Evolutionary conservation across 768 basidiomycete genomes (phyloP), one percentile per base, ranked within the genome.

Genomic region (Collybiopsis luxurians): DNA sequence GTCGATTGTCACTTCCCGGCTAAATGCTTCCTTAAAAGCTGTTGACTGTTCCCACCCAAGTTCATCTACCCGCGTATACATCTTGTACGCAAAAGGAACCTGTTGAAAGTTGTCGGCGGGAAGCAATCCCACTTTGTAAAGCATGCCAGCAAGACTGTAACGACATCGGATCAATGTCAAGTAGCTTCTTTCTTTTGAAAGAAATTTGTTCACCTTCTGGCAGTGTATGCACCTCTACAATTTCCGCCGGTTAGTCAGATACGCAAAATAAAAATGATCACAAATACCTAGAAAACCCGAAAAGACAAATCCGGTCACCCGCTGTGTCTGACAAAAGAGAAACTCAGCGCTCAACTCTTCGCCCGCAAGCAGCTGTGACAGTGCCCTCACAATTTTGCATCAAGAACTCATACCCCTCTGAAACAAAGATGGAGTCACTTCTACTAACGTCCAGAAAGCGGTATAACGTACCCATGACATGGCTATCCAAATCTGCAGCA

Each of bases 141-240:
- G 47, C 73, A 73, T 72, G 15, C 69, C 71, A 0, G 72, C 70
- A 30, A 70, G 64, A 27, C 55, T 50, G 9, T 21, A 1, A 3
- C 0, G 4, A n/a, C n/a, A 7, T 10, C 47, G 19, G 4, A 28
- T 31, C n/a, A 23, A 23, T 42, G 17, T 23, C 12, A 9, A 19
- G 11, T 19, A 9, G 24, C 12, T 26, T 1, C 15, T 21, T 9
- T 24, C 7, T 17, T 30, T 9, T 17, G 31, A 55, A 7, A 45
- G 13, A 11, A 7, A n/a, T 42, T 43, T 1, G 6, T 17, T 42
- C 53, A 77, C 79, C 73, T 82, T 78, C 86, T 73, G 3, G 85
- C 84, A 2, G 84, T 84, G 64, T 83, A 86, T 13, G 84, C 83
- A 19, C 87, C 86, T 42, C 86, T 76, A 39, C 84, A 87, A 34